Evolutionary conservation across 331 rosid species (phyloP), one percentile per base, ranked within the genome.

Genomic region (Spiraea crenata): DNA sequence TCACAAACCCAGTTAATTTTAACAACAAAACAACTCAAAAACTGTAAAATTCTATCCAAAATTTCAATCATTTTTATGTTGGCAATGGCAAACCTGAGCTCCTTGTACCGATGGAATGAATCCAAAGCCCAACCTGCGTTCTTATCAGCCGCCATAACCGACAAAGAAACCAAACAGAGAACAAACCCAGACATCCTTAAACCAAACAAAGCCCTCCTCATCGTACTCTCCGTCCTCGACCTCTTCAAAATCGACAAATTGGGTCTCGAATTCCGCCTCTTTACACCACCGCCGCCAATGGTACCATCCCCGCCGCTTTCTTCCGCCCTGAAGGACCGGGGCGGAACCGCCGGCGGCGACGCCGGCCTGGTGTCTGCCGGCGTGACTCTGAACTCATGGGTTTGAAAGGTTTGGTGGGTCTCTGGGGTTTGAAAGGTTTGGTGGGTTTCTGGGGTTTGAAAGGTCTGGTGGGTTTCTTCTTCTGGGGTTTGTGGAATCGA

Each of bases 71-170:
- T 25, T 35, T 58, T 35, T 35, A 35, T 57, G 44, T 35, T 58
- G 40, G 42, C 13, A 37, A 84, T 31, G 70, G 55, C 74, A 20
- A 31, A 89, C 98, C 88, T 87, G 84, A 90, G 83, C 81, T 93
- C 98, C 85, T 81, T 89, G 90, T 93, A 93, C n/a, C 70, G 66
- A 65, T 84, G 75, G 84, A 81, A 93, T 14, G 97, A 90, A 41
- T 93, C 98, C 38, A 79, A 69, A 78, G 97, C 91, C 96, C 93
- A 90, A 44, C 90, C 93, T 38, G 72, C 70, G 44, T 74, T 12
- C 63, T 69, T 76, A 76, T 77, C 80, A 31, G 90, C 84, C 49
- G 91, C 88, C 95, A 93, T 69, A 31, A 93, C 71, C 2, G 95
- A 71, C 48, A 93, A 86, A 11, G 95, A 78, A 7, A 74, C 16